A percentile compares a stretch with the other conserved stretches of the same genome.
Evolutionary conservation across 768 basidiomycete species (phyloP).

Genomic region (Termitomyces sp.): DNA sequence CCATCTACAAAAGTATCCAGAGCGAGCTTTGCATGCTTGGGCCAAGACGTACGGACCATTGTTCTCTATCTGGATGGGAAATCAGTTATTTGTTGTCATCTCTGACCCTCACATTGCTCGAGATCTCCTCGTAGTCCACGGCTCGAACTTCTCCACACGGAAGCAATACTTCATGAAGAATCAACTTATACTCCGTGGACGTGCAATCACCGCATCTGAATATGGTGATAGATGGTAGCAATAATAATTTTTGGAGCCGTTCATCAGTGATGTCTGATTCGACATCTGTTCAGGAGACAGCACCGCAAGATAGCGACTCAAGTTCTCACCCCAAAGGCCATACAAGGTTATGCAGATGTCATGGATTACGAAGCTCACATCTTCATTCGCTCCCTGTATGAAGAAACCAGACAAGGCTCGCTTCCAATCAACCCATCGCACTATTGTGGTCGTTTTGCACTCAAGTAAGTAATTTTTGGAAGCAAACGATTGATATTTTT

Average conservation of each 20-base stretch:
- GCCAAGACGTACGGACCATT: constrained; percentile 28
- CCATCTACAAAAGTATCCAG: constrained; percentile 32
- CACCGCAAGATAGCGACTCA: constrained; percentile 36
- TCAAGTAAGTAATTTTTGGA: constrained; percentile 13
- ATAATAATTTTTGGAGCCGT: too few species aligned
- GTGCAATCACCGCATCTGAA: constrained; percentile 29
- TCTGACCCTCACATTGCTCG: constrained; percentile 29
- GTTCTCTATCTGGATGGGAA: constrained; percentile 35
- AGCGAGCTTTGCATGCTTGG: constrained; percentile 29
- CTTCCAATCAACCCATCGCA: constrained; percentile 33
- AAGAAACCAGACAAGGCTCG: constrained; percentile 24
- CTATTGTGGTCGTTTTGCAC: constrained; percentile 31
- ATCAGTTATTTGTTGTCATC: constrained; percentile 33
- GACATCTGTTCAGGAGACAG: constrained; percentile 25
- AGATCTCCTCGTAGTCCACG: constrained; percentile 33
- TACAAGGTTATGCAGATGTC: constrained; percentile 28
- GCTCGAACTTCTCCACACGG: constrained; percentile 30
- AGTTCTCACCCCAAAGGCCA: constrained; percentile 29
- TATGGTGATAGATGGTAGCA: constrained; percentile 31
- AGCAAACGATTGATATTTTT: background rate
- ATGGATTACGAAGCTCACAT: constrained; percentile 38
- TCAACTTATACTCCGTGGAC: constrained; percentile 28
- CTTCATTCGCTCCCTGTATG: constrained; percentile 33
- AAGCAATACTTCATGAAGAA: constrained; percentile 33
- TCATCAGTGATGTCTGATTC: background rate